These are phyloP conservation scores for Pugionium dolabratum DNA, from an alignment of 345 rosid species.

Conservation along the genomic window DNA sequence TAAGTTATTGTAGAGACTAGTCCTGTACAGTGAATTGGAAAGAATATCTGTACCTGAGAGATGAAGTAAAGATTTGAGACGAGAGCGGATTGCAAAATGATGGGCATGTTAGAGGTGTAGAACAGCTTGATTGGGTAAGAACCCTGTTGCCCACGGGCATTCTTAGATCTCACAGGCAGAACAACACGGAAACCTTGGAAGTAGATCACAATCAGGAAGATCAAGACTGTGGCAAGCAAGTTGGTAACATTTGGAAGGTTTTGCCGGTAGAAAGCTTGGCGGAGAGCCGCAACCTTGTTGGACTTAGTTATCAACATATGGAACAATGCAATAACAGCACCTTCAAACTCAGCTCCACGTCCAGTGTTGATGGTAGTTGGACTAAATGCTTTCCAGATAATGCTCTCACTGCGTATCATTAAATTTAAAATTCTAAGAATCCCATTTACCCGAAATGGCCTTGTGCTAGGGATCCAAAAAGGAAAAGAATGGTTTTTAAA, in stretches of 20 bases:
- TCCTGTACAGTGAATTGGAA: background rate
- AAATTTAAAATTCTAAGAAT: background rate
- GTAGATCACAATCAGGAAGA: constrained; percentile 79
- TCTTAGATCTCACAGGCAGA: constrained; percentile 87
- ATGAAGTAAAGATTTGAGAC: constrained; percentile 83
- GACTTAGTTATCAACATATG: constrained; percentile 75
- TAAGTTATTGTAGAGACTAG: background rate
- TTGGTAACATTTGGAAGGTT: constrained; percentile 88
- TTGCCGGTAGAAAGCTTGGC: constrained; percentile 87
- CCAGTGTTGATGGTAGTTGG: constrained; percentile 90
- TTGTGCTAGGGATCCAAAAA: background rate
- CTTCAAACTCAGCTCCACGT: constrained; percentile 90
- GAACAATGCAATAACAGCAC: constrained; percentile 86
- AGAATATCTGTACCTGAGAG: constrained; percentile 60
- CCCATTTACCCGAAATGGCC: background rate
- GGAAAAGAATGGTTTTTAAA: constrained; percentile 2
- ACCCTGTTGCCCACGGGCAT: constrained; percentile 92
- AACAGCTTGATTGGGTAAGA: constrained; percentile 86
- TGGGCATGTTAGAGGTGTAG: constrained; percentile 95
- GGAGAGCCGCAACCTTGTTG: constrained; percentile 76
- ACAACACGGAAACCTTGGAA: constrained; percentile 97
- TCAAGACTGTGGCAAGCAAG: constrained; percentile 76
- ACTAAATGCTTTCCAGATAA: constrained; percentile 89
- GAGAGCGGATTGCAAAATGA: constrained; percentile 80
- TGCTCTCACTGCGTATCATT: constrained; percentile 57